Evolutionary conservation across 495 filamentous ascomycete species (phyloP).

Genomic region (Neurospora intermedia): DNA sequence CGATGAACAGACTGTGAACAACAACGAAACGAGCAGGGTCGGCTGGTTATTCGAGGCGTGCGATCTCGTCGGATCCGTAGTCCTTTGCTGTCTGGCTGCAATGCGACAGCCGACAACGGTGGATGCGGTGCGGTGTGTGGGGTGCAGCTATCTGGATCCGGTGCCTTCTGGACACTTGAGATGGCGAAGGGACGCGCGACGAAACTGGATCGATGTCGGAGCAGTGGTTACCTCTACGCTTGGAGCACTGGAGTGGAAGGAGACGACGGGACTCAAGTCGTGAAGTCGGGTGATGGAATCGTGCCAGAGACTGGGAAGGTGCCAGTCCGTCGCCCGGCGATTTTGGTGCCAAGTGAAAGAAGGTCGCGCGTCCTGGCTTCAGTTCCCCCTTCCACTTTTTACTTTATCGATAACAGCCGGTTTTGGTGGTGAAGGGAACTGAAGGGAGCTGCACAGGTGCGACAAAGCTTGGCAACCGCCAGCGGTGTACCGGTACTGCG

Average conservation of each 20-base stretch:
- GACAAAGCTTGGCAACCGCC: not conserved
- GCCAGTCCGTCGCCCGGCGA: not conserved
- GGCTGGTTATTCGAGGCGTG: not conserved
- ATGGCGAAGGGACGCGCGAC: not conserved
- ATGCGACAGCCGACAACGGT: not conserved
- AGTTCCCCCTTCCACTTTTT: slow-evolving; percentile 11
- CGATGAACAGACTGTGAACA: not conserved
- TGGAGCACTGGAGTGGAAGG: not conserved
- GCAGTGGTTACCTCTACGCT: not conserved
- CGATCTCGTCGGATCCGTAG: not conserved
- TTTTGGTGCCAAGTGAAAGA: not conserved
- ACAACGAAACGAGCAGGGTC: not conserved
- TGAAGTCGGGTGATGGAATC: not conserved
- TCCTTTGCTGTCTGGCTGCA: not conserved
- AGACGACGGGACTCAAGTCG: not conserved
- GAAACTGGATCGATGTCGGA: not conserved
- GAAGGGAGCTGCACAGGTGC: not conserved
- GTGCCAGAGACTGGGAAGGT: not conserved
- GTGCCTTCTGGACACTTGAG: not conserved
- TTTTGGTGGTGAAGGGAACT: not conserved
- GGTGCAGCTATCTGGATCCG: not conserved
- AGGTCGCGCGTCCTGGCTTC: slow-evolving; percentile 3
- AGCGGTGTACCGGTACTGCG: not conserved
- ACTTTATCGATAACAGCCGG: slow-evolving; percentile 20
- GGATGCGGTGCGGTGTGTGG: not conserved